phyloP scores from a whole-genome alignment of 176 grass and related monocot genomes.

The Sorghum bicolor region Sorghum_bicolor_NCBIv3 NC_012871.2:67942001-67942500 shows the following conservation, averaged over 20 bases:
- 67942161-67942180: slow-evolving; percentile 54
- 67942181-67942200: slow-evolving; percentile 10
- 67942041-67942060: slow-evolving; percentile 99
- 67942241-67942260: not conserved
- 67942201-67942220: slow-evolving; percentile 1
- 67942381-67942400: not conserved
- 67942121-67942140: slow-evolving; percentile 68
- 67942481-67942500: not conserved
- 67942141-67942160: slow-evolving; percentile 70
- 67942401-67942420: not conserved
- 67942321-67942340: not conserved
- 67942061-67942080: slow-evolving; percentile 78
- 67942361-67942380: not conserved
- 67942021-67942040: slow-evolving; percentile 76
- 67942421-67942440: not conserved
- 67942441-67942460: not conserved
- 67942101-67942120: slow-evolving; percentile 64
- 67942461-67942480: not conserved
- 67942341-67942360: not conserved
- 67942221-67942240: not conserved
- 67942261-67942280: not conserved
- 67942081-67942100: slow-evolving; percentile 70
- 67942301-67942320: not conserved
- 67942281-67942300: not conserved
- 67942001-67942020: slow-evolving; percentile 52